phyloP scores from a whole-genome alignment of 768 basidiomycete genomes.

The Cubamyces sp. region DNA sequence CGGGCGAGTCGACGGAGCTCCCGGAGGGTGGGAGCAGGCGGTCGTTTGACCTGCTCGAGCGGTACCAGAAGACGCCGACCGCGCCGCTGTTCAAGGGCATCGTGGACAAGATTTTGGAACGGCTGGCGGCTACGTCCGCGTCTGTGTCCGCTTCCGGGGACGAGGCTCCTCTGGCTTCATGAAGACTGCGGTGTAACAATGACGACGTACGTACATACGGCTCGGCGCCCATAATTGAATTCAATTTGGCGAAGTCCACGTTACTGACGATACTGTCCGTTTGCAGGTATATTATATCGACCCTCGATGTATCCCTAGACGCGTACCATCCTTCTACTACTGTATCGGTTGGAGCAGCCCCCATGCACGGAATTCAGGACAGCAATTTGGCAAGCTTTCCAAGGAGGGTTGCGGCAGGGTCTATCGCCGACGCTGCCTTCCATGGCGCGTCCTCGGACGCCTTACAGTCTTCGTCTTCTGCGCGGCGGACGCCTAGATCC shows the following conservation, averaged over 20 bases:
- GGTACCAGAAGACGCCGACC: conserved; percentile 72
- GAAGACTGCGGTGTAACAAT: conserved; percentile 1
- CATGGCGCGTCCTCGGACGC: conserved; percentile 1
- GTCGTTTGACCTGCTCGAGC: conserved; percentile 57
- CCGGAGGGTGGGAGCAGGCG: conserved; percentile 27
- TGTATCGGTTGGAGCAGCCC: conserved; percentile 1
- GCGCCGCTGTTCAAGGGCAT: conserved; percentile 70
- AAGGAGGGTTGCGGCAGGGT: not conserved
- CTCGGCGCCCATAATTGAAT: not conserved
- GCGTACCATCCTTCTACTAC: not conserved
- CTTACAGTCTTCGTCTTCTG: not conserved
- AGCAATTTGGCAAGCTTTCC: not conserved
- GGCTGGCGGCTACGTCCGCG: conserved; percentile 28
- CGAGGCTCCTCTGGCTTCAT: conserved; percentile 1
- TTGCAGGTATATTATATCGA: conserved; percentile 3
- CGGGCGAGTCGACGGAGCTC: conserved; percentile 43
- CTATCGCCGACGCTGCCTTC: conserved; percentile 7
- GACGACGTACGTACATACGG: conserved; percentile 5
- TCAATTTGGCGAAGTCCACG: not conserved
- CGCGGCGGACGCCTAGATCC: not conserved
- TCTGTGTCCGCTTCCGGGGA: too few relatives aligned
- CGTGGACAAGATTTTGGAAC: conserved; percentile 46
- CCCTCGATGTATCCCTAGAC: conserved; percentile 16
- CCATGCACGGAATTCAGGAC: conserved; percentile 6
- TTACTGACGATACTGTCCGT: not conserved